These are phyloP conservation scores for Periconia macrospinosa DNA, from an alignment of 2,329 filamentous ascomycete genomes.

Conservation along the genomic window DNA sequence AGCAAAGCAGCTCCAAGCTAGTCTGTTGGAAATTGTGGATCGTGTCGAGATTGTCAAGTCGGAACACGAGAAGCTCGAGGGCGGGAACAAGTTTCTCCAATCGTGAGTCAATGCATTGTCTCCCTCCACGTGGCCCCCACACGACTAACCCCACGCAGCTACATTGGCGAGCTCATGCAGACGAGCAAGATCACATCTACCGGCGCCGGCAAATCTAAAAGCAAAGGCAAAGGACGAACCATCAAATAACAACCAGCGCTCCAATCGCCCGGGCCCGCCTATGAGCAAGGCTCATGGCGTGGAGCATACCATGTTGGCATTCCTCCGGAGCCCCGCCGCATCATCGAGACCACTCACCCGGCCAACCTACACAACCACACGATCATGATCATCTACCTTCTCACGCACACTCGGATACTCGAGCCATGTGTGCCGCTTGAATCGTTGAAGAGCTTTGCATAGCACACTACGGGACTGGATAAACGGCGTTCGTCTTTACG, in stretches of 20 bases:
- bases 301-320: constrained; percentile 30
- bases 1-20: constrained; percentile 85
- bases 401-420: constrained; percentile 4
- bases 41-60: constrained; percentile 92
- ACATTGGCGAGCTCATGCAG: constrained; percentile 94
- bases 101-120: constrained; percentile 45
- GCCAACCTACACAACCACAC: constrained; percentile 32
- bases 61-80: constrained; percentile 95
- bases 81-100: constrained; percentile 94
- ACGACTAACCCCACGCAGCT: constrained; percentile 58
- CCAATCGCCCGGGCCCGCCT: constrained; percentile 14
- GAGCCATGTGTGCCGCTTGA: constrained; percentile 16
- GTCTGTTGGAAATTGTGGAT: constrained; percentile 85
- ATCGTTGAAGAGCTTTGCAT: constrained; percentile 42
- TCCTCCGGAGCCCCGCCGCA: constrained; percentile 26
- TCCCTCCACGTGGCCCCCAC: neutral
- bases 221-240: constrained; percentile 41
- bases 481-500: constrained; percentile 30
- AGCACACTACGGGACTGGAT: constrained; percentile 28
- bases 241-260: constrained; percentile 40
- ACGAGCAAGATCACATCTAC: constrained; percentile 63
- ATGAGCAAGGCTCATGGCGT: constrained; percentile 16
- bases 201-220: constrained; percentile 55
- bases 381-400: constrained; percentile 37
- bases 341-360: constrained; percentile 35